Percentiles rank a stretch among this genome's conserved stretches.
phyloP scores from a whole-genome alignment of 2,329 filamentous ascomycete species.

The Cyclaneusma minus region DNA sequence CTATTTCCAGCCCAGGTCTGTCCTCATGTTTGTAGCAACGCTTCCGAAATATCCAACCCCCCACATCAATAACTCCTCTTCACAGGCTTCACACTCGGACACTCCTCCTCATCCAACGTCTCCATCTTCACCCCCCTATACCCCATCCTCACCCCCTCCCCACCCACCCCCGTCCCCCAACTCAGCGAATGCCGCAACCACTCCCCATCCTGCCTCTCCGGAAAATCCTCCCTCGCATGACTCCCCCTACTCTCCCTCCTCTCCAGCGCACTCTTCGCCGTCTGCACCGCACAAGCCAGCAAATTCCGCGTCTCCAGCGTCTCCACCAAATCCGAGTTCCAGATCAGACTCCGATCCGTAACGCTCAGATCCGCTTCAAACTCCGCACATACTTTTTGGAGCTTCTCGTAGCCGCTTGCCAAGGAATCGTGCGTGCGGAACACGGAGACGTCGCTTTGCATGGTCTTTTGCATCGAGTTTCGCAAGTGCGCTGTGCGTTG shows the following conservation, averaged over 20 bases:
- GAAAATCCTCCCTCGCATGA: slow-evolving; percentile 30
- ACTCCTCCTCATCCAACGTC: slow-evolving; percentile 28
- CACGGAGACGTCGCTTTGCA: slow-evolving; percentile 29
- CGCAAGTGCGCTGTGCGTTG: slow-evolving; percentile 22
- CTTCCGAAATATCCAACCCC: too few relatives aligned
- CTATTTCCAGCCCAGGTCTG: too few relatives aligned
- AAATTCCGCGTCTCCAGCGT: slow-evolving; percentile 30
- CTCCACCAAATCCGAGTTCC: slow-evolving; percentile 31
- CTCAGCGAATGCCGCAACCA: slow-evolving; percentile 32
- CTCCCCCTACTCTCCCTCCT: slow-evolving; percentile 28
- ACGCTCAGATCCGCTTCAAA: slow-evolving; percentile 21
- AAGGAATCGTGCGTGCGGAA: slow-evolving; percentile 26
- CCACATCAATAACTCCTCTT: slow-evolving; percentile 28
- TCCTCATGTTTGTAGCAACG: too few relatives aligned
- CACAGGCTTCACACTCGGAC: slow-evolving; percentile 13
- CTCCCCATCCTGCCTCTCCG: slow-evolving; percentile 23
- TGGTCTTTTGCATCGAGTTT: slow-evolving; percentile 26
- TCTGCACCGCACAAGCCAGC: slow-evolving; percentile 29
- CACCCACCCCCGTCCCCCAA: slow-evolving; percentile 25
- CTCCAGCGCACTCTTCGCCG: slow-evolving; percentile 25
- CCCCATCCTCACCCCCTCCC: slow-evolving; percentile 23
- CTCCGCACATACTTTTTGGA: slow-evolving; percentile 20
- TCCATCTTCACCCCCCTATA: slow-evolving; percentile 25
- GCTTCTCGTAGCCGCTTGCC: slow-evolving; percentile 15
- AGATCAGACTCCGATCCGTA: slow-evolving; percentile 28